A percentile compares a stretch with the other conserved stretches of the same genome.
These are phyloP conservation scores for Xerocomus minutiporus DNA, from an alignment of 1,284 basidiomycete species.

Conservation along the genomic window DNA sequence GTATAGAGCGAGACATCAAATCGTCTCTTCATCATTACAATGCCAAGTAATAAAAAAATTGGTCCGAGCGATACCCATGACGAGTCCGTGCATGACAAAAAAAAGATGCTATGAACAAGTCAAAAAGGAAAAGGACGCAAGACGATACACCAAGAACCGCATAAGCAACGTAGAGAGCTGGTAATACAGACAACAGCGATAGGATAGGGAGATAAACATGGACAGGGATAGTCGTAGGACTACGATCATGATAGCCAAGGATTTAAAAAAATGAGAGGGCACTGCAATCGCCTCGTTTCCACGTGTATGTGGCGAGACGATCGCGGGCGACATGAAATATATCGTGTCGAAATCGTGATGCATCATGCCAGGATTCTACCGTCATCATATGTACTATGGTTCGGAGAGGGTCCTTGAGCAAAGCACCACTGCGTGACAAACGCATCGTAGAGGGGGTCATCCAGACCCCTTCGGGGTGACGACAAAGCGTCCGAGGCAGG, in stretches of 20 bases:
- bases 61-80: not conserved
- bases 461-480: not conserved
- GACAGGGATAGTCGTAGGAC: not conserved
- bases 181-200: not conserved
- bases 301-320: not conserved
- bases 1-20: not conserved
- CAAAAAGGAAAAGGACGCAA: not conserved
- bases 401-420: constrained; percentile 38
- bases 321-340: not conserved
- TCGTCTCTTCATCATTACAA: not conserved
- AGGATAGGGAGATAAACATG: not conserved
- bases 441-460: constrained; percentile 51
- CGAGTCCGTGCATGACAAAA: not conserved
- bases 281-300: not conserved
- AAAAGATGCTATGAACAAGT: not conserved
- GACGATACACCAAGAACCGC: not conserved
- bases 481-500: not conserved
- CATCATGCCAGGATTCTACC: constrained; percentile 21
- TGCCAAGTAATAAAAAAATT: not conserved
- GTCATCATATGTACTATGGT: constrained; percentile 8
- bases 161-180: not conserved
- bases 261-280: not conserved
- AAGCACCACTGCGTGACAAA: constrained; percentile 70
- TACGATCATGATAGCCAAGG: not conserved
- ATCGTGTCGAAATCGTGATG: not conserved